Evolutionary conservation across 306 rosid genomes (phyloP), one percentile per base, ranked within the genome.

Genomic region (Amphicarpaea edgeworthii): DNA sequence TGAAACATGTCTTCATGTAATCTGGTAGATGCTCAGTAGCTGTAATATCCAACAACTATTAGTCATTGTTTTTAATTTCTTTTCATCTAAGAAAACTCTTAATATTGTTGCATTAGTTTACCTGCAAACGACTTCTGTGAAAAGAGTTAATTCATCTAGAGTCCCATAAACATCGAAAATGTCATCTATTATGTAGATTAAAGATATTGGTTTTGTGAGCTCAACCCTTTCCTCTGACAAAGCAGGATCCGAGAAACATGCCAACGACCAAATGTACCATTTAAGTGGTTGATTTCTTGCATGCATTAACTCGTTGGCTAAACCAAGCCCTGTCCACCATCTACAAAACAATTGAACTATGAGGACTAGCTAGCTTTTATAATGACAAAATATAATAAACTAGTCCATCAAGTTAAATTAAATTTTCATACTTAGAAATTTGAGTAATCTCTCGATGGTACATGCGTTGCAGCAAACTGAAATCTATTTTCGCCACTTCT

Each of bases 281-380:
- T 90, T 93, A 0, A 88, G 73, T 15, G 96, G 96, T 58, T 90
- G 91, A 47, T 88, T 86, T 77, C 96, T 87, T 0, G 88, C 93
- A 68, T 76, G 74, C 43, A 46, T 73, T 59, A 93, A 70, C 54
- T 88, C 87, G 19, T 82, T 81, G 0, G 77, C 82, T 76, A 90
- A 83, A 12, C 89, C 97, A 59, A 86, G 77, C 10, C 70, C 82
- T 58, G 42, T 84, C 96, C 97, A 92, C 96, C 92, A 88, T 57
- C 96, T 65, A 70, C 72, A 46, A 17, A 16, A 54, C 2, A 14
- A 5, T 30, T 28, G 21, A 47, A 34, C 42, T 8, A 3, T 70
- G 45, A 70, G 64, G 3, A 78, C 9, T 40, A 4, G n/a, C n/a
- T n/a, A 12, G 37, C 37, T 30, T 30, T 21, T 12, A 0, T 34